Evolutionary conservation across 495 filamentous ascomycete species (phyloP), one percentile per base, ranked within the genome.

Genomic region (Xylaria bambusicola): DNA sequence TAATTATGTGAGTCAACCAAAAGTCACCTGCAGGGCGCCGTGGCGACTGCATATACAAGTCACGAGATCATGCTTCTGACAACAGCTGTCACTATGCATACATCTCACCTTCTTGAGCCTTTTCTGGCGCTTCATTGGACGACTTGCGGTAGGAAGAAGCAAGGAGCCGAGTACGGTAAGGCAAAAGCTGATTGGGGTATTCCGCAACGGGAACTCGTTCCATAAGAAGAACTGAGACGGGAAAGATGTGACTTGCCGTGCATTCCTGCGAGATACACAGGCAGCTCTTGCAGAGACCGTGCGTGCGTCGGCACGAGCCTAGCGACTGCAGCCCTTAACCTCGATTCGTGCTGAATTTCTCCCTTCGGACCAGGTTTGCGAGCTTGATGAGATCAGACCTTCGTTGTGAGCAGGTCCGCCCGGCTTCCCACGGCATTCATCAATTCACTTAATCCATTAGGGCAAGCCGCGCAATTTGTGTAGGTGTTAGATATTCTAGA

Each of bases 271-370:
- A 54, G 38, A 54, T 54, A 44, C 52, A 26, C 33, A 42, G 52
- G 36, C 15, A 54, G 26, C 38, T 54, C 44, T 47, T 48, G 53
- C 41, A 48, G 53, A 46, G 53, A 13, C 42, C 53, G 53, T 56
- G 40, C 52, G 52, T 47, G 38, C 52, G 52, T 44, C 53, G 53
- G 53, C 53, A 56, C 17, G 29, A 56, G 15, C 41, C 53, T 56
- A 56, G 53, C 53, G 53, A 56, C 42, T 56, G 53, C 13, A 56
- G 47, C 53, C n/a, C 7, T 56, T 13, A 27, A 47, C 12, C 9
- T 46, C 29, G 23, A 48, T 10, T 38, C 13, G 7, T 38, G 5
- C 12, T 38, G 5, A 9, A 33, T 33, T 45, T 33, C 26, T 26
- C 17, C 47, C 47, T 46, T 26, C 42, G 42, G 44, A 15, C 41